These are phyloP conservation scores for Pyrenophora teres DNA, from an alignment of 2,329 filamentous ascomycete genomes.

Conservation along the genomic window DNA sequence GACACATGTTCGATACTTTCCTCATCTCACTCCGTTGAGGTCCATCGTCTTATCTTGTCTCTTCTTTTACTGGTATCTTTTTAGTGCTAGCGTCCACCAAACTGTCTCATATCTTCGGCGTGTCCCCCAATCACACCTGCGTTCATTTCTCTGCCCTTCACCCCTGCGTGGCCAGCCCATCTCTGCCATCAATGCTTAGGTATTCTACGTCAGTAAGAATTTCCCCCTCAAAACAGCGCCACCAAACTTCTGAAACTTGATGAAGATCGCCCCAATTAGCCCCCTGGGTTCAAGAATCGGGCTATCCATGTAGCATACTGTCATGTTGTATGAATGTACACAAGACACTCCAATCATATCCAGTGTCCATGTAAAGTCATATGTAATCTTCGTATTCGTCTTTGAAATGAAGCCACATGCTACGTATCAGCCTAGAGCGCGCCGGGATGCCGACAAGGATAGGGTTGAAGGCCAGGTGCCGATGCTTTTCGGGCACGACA, in stretches of 20 bases:
- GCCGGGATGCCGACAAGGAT: not conserved
- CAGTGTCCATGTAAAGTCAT: not conserved
- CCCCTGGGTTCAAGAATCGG: not conserved
- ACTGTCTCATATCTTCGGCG: not conserved
- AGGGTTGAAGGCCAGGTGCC: not conserved
- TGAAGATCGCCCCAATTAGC: not conserved
- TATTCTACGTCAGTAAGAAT: not conserved
- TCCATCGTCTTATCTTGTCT: not conserved
- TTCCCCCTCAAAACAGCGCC: not conserved
- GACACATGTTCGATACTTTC: not conserved
- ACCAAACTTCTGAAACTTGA: not conserved
- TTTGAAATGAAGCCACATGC: not conserved
- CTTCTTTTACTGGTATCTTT: not conserved
- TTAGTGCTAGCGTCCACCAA: not conserved
- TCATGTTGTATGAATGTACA: not conserved
- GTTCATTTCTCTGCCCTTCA: not conserved
- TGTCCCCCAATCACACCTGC: rapidly evolving
- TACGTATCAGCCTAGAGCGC: not conserved
- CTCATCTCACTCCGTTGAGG: not conserved
- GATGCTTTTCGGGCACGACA: not conserved
- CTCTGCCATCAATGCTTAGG: not conserved
- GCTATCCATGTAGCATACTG: not conserved
- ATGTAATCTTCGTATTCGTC: not conserved
- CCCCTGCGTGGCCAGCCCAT: not conserved
- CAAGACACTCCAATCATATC: not conserved